phyloP scores from a whole-genome alignment of 2,329 filamentous ascomycete genomes.

The Diplodia scrobiculata region DNA sequence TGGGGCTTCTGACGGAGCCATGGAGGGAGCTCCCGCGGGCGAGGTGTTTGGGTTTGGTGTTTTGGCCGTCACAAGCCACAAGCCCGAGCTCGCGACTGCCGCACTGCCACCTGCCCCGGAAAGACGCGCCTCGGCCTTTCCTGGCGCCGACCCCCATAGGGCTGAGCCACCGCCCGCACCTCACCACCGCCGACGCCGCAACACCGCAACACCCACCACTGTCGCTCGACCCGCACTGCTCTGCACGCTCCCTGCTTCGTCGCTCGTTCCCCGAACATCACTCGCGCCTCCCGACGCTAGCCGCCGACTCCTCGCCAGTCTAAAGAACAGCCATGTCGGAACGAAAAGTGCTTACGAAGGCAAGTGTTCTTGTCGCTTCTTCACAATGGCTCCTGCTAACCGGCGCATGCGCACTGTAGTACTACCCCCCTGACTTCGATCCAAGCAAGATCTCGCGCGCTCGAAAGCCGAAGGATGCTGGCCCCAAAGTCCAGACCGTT shows the following conservation, averaged over 20 bases:
- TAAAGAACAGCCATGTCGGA: slow-evolving; percentile 28
- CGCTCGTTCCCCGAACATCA: background rate
- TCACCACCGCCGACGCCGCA: background rate
- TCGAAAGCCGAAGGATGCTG: slow-evolving; percentile 69
- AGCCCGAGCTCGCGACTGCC: slow-evolving; percentile 20
- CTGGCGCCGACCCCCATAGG: slow-evolving; percentile 2
- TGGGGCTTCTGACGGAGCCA: slow-evolving; percentile 11
- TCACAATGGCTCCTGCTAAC: background rate
- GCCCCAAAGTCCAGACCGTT: slow-evolving; percentile 81
- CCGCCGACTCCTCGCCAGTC: background rate
- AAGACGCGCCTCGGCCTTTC: background rate
- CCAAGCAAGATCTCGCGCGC: slow-evolving; percentile 73
- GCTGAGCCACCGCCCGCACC: slow-evolving; percentile 4
- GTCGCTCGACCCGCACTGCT: background rate
- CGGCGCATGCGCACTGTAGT: slow-evolving; percentile 46
- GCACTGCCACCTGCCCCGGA: slow-evolving; percentile 1
- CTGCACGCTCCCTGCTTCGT: background rate
- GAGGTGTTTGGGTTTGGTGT: slow-evolving; percentile 16
- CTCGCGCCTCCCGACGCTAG: background rate
- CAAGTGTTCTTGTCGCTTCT: background rate
- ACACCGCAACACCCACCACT: background rate
- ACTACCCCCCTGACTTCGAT: slow-evolving; percentile 82
- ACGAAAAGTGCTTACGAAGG: slow-evolving; percentile 23
- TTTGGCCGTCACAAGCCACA: slow-evolving; percentile 10
- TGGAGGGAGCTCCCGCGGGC: slow-evolving; percentile 18